phyloP scores from a whole-genome alignment of 208 protist species.

The Blechomonas ayalai region DNA sequence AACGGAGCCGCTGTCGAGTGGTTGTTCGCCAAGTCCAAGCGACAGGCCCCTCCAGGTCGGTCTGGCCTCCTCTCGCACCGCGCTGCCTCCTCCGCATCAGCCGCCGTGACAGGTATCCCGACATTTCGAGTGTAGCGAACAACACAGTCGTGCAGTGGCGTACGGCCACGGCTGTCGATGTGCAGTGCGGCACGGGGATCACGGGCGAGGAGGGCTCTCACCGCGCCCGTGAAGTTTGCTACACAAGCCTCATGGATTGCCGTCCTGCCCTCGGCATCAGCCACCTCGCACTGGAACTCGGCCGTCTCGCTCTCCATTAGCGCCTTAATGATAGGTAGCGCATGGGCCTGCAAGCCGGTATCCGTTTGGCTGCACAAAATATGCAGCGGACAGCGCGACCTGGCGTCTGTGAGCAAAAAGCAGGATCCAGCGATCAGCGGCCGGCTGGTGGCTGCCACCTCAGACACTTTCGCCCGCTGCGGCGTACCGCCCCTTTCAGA shows the following conservation, averaged over 20 bases:
- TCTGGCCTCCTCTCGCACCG: neutral
- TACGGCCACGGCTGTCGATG: conserved; percentile 42
- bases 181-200: conserved; percentile 16
- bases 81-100: neutral
- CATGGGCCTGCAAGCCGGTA: conserved; percentile 14
- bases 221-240: conserved; percentile 31
- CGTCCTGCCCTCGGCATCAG: conserved; percentile 34
- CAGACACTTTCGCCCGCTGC: no score
- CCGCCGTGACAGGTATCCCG: neutral
- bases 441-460: no score
- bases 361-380: conserved; percentile 38
- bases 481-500: no score
- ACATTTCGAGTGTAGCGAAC: neutral
- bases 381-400: conserved; percentile 48
- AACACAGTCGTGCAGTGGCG: conserved; percentile 39
- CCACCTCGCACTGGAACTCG: conserved; percentile 12
- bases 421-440: conserved; percentile 10
- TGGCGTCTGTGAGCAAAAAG: conserved; percentile 37
- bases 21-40: no score
- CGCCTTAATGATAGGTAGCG: conserved; percentile 27
- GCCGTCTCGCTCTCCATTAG: conserved; percentile 8
- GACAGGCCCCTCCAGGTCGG: conserved; percentile 1
- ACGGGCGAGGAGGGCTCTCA: conserved; percentile 18
- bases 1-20: no score
- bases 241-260: conserved; percentile 55